Evolutionary conservation across 2,329 filamentous ascomycete species (phyloP), one percentile per base, ranked within the genome.

Genomic region (Phaeosphaeria sp.): DNA sequence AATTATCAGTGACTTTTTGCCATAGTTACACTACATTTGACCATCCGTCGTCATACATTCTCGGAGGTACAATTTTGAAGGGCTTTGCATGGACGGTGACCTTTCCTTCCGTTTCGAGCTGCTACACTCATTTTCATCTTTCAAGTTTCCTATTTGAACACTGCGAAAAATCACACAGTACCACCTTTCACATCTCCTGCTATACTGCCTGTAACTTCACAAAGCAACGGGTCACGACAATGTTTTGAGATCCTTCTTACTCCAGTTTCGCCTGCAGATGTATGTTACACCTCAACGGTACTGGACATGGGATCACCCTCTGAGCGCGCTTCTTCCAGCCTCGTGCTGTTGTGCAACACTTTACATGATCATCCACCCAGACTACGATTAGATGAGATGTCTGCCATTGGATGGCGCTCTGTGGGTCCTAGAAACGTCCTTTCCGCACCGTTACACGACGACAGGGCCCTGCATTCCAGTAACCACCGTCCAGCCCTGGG

Each of bases 391-490:
- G 3, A 13, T 30, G 30, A 36, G 8, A 13, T 3, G 8, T 13
- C 30, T 36, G 15, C 8, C 3, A 13, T 7, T 36, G 30, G 30
- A 13, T 13, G 11, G 30, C 15, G 30, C 6, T 36, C 11, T 36
- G 30, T 13, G 30, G 30, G 11, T 13, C 30, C 30, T 13, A 36
- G 30, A 13, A 36, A 13, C 11, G 30, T 36, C 30, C 30, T 36
- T 13, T 36, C 40, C 7, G 40, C n/a, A n/a, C 25, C n/a, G 30
- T 49, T 39, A 49, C 47, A 39, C 30, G 30, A 45, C 21, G 20
- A 17, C 15, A 39, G 47, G 47, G 8, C 30, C 20, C 47, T 24
- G 39, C 43, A 47, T 53, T 53, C 51, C 51, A 47, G 51, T 21
- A 51, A 25, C 21, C 27, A 39, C 18, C 6, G 8, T 27, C 20